Evolutionary conservation across 257 asterid genomes (phyloP).

Genomic region (Sherardia arvensis): DNA sequence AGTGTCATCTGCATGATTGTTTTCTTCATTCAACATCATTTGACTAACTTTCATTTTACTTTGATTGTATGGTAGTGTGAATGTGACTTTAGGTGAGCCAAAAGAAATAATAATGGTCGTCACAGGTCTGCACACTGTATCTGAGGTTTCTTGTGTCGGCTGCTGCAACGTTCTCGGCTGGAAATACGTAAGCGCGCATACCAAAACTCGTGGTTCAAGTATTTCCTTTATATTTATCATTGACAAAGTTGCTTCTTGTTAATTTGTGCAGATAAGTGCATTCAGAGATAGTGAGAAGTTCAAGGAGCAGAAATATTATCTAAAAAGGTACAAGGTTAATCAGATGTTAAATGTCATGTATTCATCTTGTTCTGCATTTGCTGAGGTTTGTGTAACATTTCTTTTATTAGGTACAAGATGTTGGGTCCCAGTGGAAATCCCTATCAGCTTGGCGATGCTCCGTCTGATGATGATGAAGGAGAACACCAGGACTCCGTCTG

Average conservation of each 20-base stretch:
- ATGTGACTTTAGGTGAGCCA: conserved; percentile 55
- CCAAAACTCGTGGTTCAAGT: neutral
- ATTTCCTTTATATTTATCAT: neutral
- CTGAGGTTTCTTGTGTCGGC: conserved; percentile 66
- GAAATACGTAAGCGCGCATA: conserved; percentile 56
- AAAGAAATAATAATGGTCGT: conserved; percentile 65
- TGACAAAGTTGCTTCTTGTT: neutral
- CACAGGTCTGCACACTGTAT: conserved; percentile 78
- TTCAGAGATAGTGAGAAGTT: conserved; percentile 47
- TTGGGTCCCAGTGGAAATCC: conserved; percentile 72
- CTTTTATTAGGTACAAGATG: conserved; percentile 39
- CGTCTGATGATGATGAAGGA: conserved; percentile 41
- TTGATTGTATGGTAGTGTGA: conserved; percentile 41
- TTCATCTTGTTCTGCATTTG: neutral
- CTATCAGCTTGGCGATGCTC: conserved; percentile 31
- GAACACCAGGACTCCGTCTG: no score
- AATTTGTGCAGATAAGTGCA: conserved; percentile 52
- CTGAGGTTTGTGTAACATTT: neutral
- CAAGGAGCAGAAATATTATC: conserved; percentile 68
- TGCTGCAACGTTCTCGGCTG: conserved; percentile 81
- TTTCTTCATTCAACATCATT: no score
- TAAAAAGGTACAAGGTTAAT: conserved; percentile 46
- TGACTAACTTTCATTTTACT: neutral
- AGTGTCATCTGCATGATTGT: no score
- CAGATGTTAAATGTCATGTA: neutral